Conservation (phyloP, 1,284 basidiomycete genomes). For the Cryptococcus deneoformans region DNA sequence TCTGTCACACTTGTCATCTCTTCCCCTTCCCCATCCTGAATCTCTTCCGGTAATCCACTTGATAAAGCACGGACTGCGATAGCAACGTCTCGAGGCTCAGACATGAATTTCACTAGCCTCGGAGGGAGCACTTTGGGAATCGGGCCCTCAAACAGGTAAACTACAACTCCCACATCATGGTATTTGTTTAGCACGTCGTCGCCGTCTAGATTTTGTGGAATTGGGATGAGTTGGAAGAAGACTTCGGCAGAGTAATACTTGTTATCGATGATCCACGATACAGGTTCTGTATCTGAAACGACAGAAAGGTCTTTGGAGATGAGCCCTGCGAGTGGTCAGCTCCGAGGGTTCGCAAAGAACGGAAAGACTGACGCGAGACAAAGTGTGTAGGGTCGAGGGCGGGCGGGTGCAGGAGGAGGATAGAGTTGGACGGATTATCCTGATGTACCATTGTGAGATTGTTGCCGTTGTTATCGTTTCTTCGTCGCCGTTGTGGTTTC, state of each 20-base stretch:
- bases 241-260: slow-evolving; percentile 80
- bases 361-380: slow-evolving; percentile 20
- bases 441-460: background rate
- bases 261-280: slow-evolving; percentile 77
- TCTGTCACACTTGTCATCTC: slow-evolving; percentile 11
- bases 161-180: slow-evolving; percentile 12
- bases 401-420: slow-evolving; percentile 25
- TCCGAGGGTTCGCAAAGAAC: background rate
- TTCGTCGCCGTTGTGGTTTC: too few relatives aligned
- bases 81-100: slow-evolving; percentile 37
- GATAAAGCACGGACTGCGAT: slow-evolving; percentile 25
- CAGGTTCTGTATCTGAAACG: slow-evolving; percentile 8
- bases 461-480: slow-evolving; percentile 3
- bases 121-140: slow-evolving; percentile 26
- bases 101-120: slow-evolving; percentile 22
- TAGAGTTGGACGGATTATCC: slow-evolving; percentile 2
- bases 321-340: background rate
- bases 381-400: slow-evolving; percentile 21
- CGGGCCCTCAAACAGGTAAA: slow-evolving; percentile 33
- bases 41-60: background rate
- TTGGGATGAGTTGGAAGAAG: slow-evolving; percentile 53
- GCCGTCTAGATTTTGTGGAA: slow-evolving; percentile 1
- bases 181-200: background rate
- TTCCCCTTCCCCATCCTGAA: background rate
- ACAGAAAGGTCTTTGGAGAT: background rate